These are phyloP conservation scores for Cyphellophora attinorum DNA, from an alignment of 2,329 filamentous ascomycete species.

Conservation along the genomic window DNA sequence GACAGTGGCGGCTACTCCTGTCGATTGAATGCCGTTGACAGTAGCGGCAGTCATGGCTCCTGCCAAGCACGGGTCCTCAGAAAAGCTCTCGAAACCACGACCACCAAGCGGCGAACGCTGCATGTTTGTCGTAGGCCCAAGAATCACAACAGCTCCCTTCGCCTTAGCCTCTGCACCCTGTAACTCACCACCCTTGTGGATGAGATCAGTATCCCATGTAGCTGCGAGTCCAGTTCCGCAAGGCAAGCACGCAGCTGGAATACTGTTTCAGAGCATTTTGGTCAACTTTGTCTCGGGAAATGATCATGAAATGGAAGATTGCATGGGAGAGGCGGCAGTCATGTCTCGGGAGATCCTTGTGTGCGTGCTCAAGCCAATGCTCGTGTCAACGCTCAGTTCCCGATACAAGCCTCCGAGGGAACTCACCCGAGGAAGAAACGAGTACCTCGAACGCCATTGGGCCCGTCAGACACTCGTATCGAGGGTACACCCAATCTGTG, in stretches of 20 bases:
- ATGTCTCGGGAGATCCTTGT: no score
- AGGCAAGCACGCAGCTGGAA: conserved; percentile 64
- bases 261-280: no score
- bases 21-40: conserved; percentile 63
- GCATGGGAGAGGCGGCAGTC: no score
- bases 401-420: no score
- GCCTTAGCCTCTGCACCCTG: conserved; percentile 64
- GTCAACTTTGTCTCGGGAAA: no score
- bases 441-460: conserved; percentile 60
- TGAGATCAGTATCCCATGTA: conserved; percentile 65
- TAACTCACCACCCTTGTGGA: conserved; percentile 60
- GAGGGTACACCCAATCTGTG: conserved; percentile 54
- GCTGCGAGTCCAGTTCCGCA: conserved; percentile 67
- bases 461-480: conserved; percentile 59
- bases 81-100: conserved; percentile 78
- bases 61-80: conserved; percentile 69
- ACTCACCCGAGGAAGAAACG: conserved; percentile 62
- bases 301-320: no score
- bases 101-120: conserved; percentile 76
- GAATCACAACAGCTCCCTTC: conserved; percentile 63
- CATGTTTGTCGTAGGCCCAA: conserved; percentile 72
- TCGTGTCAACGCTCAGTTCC: no score
- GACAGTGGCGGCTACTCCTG: conserved; percentile 65
- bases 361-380: no score
- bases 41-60: conserved; percentile 64